Conservation (phyloP, 257 asterid genomes). For the Solanum megistacrolobum region DNA sequence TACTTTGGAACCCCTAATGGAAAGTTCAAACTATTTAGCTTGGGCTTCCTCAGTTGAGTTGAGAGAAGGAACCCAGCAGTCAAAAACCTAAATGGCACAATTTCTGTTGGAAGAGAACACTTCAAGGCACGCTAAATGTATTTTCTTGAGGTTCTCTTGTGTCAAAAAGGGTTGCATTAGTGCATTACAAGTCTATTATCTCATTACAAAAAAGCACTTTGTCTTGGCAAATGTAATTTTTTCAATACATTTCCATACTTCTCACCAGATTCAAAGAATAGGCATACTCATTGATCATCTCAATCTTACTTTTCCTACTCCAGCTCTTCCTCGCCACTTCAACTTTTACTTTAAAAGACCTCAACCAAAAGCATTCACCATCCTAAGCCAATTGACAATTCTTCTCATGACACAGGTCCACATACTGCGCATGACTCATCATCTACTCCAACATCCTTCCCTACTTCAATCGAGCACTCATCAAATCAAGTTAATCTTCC, state of each 20-base stretch:
- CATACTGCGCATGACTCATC: not conserved
- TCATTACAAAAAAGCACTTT: not conserved
- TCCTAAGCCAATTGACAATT: not conserved
- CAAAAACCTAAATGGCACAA: not conserved
- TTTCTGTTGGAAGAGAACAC: not conserved
- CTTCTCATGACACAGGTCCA: not conserved
- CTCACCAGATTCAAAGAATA: not conserved
- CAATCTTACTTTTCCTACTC: not conserved
- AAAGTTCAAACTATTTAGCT: not conserved
- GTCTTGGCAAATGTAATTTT: not conserved
- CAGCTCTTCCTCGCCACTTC: not conserved
- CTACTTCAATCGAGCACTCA: not conserved
- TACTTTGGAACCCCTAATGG: not conserved
- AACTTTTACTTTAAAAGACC: not conserved
- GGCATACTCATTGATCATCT: not conserved
- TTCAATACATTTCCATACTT: not conserved
- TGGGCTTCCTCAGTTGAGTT: not conserved
- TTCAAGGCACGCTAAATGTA: not conserved
- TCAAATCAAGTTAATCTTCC: not conserved
- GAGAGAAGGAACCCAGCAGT: not conserved
- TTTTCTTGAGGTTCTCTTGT: not conserved
- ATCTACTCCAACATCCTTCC: not conserved
- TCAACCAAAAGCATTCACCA: not conserved
- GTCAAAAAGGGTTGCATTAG: not conserved
- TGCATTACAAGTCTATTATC: not conserved